Evolutionary conservation across 2,329 filamentous ascomycete species (phyloP), one percentile per base, ranked within the genome.

Genomic region (Boeremia lycopersici): DNA sequence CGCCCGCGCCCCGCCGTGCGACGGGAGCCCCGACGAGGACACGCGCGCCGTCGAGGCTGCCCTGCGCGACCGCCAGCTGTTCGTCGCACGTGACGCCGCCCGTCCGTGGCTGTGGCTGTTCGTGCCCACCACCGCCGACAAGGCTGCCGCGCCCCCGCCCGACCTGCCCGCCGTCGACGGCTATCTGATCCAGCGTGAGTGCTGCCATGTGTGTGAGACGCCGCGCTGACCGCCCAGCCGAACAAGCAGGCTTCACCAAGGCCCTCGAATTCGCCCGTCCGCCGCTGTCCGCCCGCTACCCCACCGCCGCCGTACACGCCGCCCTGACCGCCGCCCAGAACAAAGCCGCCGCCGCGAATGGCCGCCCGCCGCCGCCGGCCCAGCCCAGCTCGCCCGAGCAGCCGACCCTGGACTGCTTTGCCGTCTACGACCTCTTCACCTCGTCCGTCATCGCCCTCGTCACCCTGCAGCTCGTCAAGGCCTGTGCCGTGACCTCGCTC

Each of bases 341-440:
- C 29, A 72, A 66, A 54, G 57, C 63, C 23, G 13, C 56, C 12
- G 13, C 40, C 12, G 13, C 38, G 12, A 23, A 23, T 25, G 38
- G 15, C 12, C 23, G 6, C 25, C 11, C 25, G 19, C 12, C 25
- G 19, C 12, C 25, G 5, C 38, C 4, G 25, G 12, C 25, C 19
- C 45, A 34, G 13, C 17, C 10, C 35, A 41, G 8, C 19, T 6
- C 23, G 3, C 12, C 29, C 3, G 36, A 48, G 6, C 45, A 34
- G 31, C 39, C 64, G 34, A 61, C 62, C 11, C 63, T 69, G 23
- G 73, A 75, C 53, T 68, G 57, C 54, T 67, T 68, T 34, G 58
- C 65, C 26, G 56, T 76, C 30, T 76, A 76, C 64, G 71, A 74
- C 55, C 63, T 75, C 30, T 75, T 76, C 61, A 71, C 65, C 6